Percentiles rank a stretch among this genome's conserved stretches.
phyloP scores from a whole-genome alignment of 2,329 filamentous ascomycete genomes.

The Lasiodiplodia sp. region DNA sequence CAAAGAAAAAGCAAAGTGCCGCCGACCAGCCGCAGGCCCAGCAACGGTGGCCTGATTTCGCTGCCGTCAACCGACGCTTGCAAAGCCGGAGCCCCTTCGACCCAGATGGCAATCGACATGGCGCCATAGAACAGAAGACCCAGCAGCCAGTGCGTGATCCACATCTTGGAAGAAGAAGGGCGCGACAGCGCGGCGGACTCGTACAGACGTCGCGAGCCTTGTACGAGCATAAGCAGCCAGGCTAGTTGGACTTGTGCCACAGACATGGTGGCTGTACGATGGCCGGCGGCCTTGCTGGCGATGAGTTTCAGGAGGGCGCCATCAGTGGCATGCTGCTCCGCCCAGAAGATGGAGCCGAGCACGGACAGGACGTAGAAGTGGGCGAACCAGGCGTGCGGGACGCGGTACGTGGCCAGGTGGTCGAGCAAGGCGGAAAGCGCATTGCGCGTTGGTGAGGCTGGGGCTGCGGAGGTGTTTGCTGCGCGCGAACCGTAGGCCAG shows the following conservation, averaged over 20 bases:
- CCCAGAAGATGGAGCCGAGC: constrained; percentile 76
- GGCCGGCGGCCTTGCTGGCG: constrained; percentile 58
- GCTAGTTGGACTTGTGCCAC: constrained; percentile 70
- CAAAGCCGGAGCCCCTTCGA: constrained; percentile 67
- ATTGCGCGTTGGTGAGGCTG: constrained; percentile 27
- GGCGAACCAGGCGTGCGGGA: constrained; percentile 88
- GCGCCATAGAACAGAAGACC: constrained; percentile 79
- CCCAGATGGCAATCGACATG: constrained; percentile 80
- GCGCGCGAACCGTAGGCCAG: constrained; percentile 67
- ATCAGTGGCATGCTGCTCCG: constrained; percentile 63
- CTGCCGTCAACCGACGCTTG: neutral
- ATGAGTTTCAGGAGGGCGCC: constrained; percentile 52
- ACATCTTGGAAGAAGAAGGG: constrained; percentile 80
- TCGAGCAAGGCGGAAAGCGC: constrained; percentile 52
- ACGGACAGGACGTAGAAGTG: constrained; percentile 85
- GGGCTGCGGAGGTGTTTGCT: constrained; percentile 22
- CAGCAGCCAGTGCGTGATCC: constrained; percentile 80
- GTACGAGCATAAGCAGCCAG: constrained; percentile 77
- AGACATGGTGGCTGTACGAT: constrained; percentile 47
- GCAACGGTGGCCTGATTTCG: neutral
- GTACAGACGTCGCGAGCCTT: constrained; percentile 76
- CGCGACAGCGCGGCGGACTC: constrained; percentile 68
- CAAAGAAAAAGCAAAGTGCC: constrained; percentile 68
- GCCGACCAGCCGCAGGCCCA: constrained; percentile 9
- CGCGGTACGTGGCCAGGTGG: constrained; percentile 61